phyloP scores from a whole-genome alignment of 208 protist species.

The Plasmodiophora brassicae region DNA sequence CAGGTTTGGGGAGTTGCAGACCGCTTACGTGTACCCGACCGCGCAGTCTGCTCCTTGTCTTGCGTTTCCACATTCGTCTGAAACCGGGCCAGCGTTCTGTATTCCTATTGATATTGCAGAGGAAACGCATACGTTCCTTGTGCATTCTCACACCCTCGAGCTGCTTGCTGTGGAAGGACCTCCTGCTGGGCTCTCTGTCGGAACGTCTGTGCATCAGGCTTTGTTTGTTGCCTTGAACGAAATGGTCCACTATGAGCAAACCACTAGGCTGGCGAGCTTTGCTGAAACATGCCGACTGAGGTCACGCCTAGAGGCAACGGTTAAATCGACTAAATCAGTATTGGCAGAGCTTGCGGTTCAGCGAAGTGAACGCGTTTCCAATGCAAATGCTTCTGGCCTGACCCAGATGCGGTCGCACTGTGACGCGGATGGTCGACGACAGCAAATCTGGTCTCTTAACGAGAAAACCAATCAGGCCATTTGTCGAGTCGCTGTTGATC shows the following conservation, averaged over 20 bases:
- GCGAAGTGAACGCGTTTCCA: no score
- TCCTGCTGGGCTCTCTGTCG: neutral
- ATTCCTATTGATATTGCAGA: neutral
- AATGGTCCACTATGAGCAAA: neutral
- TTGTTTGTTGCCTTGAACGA: neutral
- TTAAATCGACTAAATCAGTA: no score
- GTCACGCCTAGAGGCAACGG: no score
- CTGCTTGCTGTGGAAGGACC: neutral
- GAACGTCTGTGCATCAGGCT: neutral
- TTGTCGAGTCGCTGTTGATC: no score
- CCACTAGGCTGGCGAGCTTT: neutral
- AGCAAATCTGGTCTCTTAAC: no score
- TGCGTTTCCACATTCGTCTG: neutral
- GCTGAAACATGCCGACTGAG: no score
- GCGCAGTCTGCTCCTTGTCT: neutral
- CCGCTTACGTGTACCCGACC: neutral
- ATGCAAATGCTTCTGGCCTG: no score
- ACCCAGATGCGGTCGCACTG: no score
- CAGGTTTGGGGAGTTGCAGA: constrained; percentile 14
- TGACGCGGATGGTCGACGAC: no score
- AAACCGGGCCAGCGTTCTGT: neutral
- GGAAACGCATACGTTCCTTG: neutral
- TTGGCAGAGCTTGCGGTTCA: no score
- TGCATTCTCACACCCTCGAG: neutral
- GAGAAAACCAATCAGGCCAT: no score